These are phyloP conservation scores for Scytalidium sp. DNA, from an alignment of 2,329 filamentous ascomycete species.

Conservation along the genomic window DNA sequence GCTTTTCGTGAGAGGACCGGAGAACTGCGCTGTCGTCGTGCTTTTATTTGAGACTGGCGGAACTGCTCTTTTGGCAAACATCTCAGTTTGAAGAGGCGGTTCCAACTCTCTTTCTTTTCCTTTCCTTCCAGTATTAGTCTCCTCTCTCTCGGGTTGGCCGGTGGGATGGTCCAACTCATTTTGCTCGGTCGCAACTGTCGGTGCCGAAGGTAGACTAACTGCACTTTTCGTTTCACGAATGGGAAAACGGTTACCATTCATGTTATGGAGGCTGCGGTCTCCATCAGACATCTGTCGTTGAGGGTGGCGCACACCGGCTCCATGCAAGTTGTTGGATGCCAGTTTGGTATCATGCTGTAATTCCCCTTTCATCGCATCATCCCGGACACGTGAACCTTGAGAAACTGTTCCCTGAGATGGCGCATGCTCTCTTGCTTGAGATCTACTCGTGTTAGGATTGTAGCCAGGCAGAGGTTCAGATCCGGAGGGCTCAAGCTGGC, in stretches of 20 bases:
- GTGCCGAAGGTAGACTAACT: conserved; percentile 22
- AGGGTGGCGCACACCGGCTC: background rate
- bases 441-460: background rate
- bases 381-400: background rate
- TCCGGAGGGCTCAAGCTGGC: background rate
- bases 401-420: background rate
- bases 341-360: background rate
- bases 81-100: conserved; percentile 7
- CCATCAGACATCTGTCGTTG: background rate
- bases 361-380: background rate
- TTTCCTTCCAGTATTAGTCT: conserved; percentile 10
- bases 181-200: conserved; percentile 20
- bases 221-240: conserved; percentile 17
- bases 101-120: conserved; percentile 20
- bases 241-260: conserved; percentile 10
- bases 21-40: conserved; percentile 25
- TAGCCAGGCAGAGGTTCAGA: background rate
- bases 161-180: conserved; percentile 12
- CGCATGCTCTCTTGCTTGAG: background rate
- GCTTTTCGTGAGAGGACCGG: conserved; percentile 52
- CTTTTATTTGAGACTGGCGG: conserved; percentile 9
- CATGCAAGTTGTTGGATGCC: background rate
- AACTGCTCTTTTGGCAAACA: conserved; percentile 24
- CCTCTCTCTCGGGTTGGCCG: background rate
- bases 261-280: background rate